Evolutionary conservation across 495 filamentous ascomycete species (phyloP).

Genomic region (Pyrenula aspistea): DNA sequence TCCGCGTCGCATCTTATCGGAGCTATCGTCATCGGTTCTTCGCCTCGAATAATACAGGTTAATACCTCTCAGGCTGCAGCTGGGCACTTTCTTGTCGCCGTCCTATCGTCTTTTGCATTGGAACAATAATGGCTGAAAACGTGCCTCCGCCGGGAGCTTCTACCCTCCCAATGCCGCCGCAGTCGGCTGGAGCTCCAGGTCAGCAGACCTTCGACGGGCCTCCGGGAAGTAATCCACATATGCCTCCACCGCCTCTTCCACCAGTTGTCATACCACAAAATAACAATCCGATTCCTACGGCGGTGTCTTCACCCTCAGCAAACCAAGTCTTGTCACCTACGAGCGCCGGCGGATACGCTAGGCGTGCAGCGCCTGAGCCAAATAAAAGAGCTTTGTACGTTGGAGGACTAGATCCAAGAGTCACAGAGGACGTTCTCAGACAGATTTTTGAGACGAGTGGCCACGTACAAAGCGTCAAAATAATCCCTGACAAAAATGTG

Average conservation of each 20-base stretch:
- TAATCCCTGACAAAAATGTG: conserved; percentile 98
- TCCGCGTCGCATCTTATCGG: background rate
- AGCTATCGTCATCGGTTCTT: background rate
- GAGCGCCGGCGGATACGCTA: conserved; percentile 67
- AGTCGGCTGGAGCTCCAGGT: conserved; percentile 54
- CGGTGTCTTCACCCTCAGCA: conserved; percentile 79
- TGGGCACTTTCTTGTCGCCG: background rate
- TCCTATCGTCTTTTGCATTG: background rate
- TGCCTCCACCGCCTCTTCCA: conserved; percentile 86
- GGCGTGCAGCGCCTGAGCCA: conserved; percentile 90
- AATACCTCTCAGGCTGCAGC: background rate
- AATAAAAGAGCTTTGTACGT: conserved; percentile 98
- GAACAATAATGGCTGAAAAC: conserved; percentile 63
- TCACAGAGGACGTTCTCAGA: conserved; percentile 91
- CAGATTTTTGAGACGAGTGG: conserved; percentile 99
- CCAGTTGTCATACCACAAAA: conserved; percentile 90
- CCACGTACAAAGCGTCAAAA: conserved; percentile 97
- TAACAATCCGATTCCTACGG: conserved; percentile 88
- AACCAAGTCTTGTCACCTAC: conserved; percentile 70
- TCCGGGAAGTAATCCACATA: conserved; percentile 51
- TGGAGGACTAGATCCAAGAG: conserved; percentile 85
- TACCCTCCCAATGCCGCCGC: conserved; percentile 51
- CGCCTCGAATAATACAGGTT: background rate
- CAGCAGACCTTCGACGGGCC: conserved; percentile 58
- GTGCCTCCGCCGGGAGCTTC: conserved; percentile 38